A percentile compares a stretch with the other conserved stretches of the same genome.
These are phyloP conservation scores for Rhizoclosmatium hyalinum DNA, from an alignment of 371 early-diverging fungal genomes.

Conservation along the genomic window DNA sequence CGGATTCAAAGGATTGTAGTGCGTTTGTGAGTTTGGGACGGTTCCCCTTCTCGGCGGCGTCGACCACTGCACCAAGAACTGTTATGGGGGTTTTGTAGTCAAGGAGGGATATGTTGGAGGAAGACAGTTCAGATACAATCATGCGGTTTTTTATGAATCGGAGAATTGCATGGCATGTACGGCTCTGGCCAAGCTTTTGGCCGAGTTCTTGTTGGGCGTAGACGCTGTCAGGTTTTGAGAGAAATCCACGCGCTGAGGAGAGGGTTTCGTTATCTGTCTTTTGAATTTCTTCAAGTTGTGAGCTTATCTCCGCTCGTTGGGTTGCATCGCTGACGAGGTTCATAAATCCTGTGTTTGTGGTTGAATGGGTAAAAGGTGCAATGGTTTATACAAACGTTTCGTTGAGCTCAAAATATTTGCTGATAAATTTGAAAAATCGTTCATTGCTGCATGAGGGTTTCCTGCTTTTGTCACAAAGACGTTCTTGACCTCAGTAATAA, in stretches of 20 bases:
- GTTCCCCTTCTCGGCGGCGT: slow-evolving; percentile 35
- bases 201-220: slow-evolving; percentile 31
- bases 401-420: neutral
- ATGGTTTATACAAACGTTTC: neutral
- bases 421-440: neutral
- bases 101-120: slow-evolving; percentile 26
- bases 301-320: slow-evolving; percentile 26
- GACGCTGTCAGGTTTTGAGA: slow-evolving; percentile 21
- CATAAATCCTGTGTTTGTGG: slow-evolving; percentile 13
- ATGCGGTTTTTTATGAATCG: slow-evolving; percentile 33
- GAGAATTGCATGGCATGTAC: slow-evolving; percentile 34
- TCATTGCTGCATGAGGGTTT: neutral
- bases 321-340: slow-evolving; percentile 24
- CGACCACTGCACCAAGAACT: slow-evolving; percentile 18
- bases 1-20: slow-evolving; percentile 32
- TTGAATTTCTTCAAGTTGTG: slow-evolving; percentile 23
- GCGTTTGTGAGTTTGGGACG: slow-evolving; percentile 27
- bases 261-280: slow-evolving; percentile 20
- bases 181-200: slow-evolving; percentile 16
- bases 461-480: neutral
- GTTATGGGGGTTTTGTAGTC: slow-evolving; percentile 31
- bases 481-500: slow-evolving; percentile 6
- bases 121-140: slow-evolving; percentile 34
- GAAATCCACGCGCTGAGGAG: slow-evolving; percentile 5
- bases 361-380: neutral